Percentiles rank a stretch among this genome's conserved stretches.
Conservation (phyloP, 768 basidiomycete species). For the Boletus pseudo-olivaceus region DNA sequence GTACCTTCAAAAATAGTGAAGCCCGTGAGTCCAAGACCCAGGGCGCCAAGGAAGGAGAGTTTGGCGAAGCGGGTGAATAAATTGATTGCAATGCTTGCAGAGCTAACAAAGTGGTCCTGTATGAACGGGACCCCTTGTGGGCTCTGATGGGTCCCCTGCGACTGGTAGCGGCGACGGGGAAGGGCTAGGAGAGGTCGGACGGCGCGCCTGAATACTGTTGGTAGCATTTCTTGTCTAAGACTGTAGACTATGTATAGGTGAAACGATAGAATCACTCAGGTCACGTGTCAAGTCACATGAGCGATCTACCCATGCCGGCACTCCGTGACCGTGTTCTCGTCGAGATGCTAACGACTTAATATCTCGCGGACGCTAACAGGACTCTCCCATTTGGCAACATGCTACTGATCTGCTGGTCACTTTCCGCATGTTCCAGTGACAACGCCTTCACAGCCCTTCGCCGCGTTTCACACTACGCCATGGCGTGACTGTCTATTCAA, state of each 20-base stretch:
- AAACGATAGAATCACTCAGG: not conserved
- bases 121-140: constrained; percentile 13
- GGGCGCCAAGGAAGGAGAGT: constrained; percentile 43
- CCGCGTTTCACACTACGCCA: not conserved
- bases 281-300: not conserved
- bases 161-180: constrained; percentile 13
- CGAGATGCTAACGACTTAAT: too few relatives aligned
- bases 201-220: constrained; percentile 5
- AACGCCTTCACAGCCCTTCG: not conserved
- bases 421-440: not conserved
- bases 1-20: constrained; percentile 49
- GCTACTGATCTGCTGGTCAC: not conserved
- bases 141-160: constrained; percentile 11
- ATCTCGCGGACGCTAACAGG: too few relatives aligned
- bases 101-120: constrained; percentile 34
- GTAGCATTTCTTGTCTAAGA: constrained; percentile 7
- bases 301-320: not conserved
- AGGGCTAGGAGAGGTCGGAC: not conserved
- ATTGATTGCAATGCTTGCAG: constrained; percentile 40
- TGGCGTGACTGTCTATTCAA: not conserved
- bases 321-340: not conserved
- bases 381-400: too few relatives aligned
- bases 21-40: constrained; percentile 43
- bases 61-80: constrained; percentile 47
- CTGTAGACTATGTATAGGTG: not conserved